Evolutionary conservation across 257 asterid genomes (phyloP), one percentile per base, ranked within the genome.

Genomic region (Ilex asprella): DNA sequence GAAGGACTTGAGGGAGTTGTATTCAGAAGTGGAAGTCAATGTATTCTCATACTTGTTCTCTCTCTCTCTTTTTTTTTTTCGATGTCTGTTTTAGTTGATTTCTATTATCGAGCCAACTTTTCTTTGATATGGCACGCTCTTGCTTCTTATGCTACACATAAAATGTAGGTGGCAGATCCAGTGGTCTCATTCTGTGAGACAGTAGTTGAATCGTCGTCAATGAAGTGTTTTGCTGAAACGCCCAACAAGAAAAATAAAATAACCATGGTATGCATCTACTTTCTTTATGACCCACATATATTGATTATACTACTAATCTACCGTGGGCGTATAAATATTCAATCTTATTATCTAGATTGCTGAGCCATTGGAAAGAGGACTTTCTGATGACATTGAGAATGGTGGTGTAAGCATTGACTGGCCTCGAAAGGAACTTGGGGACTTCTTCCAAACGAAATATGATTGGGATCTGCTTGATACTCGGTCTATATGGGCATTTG

Each of bases 401-500:
- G 88, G 95, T 31, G 75, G 82, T 78, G 99, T 89, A 50, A 87
- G 89, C 80, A 79, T 93, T 62, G 97, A 93, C 66, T 89, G 95
- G 95, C 96, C 97, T 39, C 67, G 87, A 62, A 93, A 87, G 77
- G 85, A 79, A 79, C 86, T 93, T 57, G 97, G 96, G 39, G 96
- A 87, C 73, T 93, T 89, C 70, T 93, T 93, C 67, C 97, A 89
- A 76, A 77, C 93, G 13, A 89, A 81, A 67, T 93, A 93, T 72
- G 99, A 93, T 61, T 93, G 99, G 99, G 99, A 93, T 79, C 81
- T 93, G 77, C 95, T 93, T 64, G 97, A 97, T 65, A 96, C 99
- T 5, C 79, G 97, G 39, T 93, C 99, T 66, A 89, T 93, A 69
- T 93, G 99, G 99, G 97, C 99, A 65, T 93, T 93, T 79, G 99